These are phyloP conservation scores for Scheffersomyces coipomensis DNA, from an alignment of 805 yeast species.

Conservation along the genomic window DNA sequence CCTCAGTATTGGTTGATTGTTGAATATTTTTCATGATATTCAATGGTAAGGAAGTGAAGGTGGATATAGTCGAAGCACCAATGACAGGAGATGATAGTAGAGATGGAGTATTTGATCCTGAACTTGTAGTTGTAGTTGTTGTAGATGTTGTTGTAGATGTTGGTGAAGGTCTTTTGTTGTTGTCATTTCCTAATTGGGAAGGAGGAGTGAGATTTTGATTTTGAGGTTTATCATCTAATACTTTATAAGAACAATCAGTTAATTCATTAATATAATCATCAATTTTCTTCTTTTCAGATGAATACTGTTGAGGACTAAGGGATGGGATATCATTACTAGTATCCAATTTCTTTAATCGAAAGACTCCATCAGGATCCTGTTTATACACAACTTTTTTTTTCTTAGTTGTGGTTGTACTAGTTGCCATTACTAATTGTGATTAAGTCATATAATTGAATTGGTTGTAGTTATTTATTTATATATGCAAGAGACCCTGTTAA, in stretches of 20 bases:
- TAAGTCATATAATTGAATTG: not conserved
- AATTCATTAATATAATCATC: conserved; percentile 30
- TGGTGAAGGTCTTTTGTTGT: not conserved
- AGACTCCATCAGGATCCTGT: conserved; percentile 40
- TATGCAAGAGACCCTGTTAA: too few relatives aligned
- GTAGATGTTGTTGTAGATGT: conserved; percentile 1
- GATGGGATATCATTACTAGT: conserved; percentile 3
- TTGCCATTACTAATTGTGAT: conserved; percentile 13
- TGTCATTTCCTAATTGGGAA: not conserved
- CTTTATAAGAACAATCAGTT: conserved; percentile 27
- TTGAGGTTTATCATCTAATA: conserved; percentile 10
- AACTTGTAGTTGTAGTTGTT: not conserved
- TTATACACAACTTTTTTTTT: conserved; percentile 32
- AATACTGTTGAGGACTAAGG: not conserved
- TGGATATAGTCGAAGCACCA: too few relatives aligned
- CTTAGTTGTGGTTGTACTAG: conserved; percentile 12
- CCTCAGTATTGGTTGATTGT: not conserved
- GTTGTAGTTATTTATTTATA: not conserved
- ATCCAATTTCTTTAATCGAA: conserved; percentile 28
- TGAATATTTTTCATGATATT: not conserved
- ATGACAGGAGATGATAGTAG: too few relatives aligned
- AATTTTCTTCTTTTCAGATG: conserved; percentile 15
- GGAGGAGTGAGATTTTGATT: not conserved
- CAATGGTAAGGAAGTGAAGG: too few relatives aligned
- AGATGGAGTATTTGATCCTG: not conserved